Percentiles rank a stretch among this genome's conserved stretches.
These are phyloP conservation scores for Groenewaldozyma salmanticensis DNA, from an alignment of 805 yeast genomes.

Conservation along the genomic window DNA sequence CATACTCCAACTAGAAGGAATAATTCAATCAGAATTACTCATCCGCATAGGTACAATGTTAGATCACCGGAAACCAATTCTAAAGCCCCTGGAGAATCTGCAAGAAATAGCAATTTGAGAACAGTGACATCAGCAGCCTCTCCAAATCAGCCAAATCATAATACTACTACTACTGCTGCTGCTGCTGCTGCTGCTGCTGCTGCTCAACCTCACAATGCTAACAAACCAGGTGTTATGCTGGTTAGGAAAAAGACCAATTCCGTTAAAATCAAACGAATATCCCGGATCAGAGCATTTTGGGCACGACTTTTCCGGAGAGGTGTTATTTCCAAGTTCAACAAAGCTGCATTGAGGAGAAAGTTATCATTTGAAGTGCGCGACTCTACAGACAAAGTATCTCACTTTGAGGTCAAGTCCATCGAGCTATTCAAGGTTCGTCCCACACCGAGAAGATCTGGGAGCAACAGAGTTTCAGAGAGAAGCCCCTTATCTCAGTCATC, in stretches of 20 bases:
- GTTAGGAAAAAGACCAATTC: slow-evolving; percentile 8
- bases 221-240: slow-evolving; percentile 12
- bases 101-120: background rate
- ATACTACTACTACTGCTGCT: too few relatives aligned
- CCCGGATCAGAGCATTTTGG: slow-evolving; percentile 10
- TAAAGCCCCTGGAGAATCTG: too few relatives aligned
- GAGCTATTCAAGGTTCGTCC: slow-evolving; percentile 12
- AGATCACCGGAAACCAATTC: background rate
- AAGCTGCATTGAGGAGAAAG: slow-evolving; percentile 8
- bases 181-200: background rate
- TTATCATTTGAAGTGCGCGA: slow-evolving; percentile 14
- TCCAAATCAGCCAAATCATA: background rate
- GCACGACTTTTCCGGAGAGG: slow-evolving; percentile 8
- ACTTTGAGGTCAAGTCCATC: slow-evolving; percentile 8
- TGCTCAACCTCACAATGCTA: slow-evolving; percentile 2
- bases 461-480: background rate
- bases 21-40: background rate
- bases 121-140: background rate
- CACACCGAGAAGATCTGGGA: background rate
- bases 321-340: slow-evolving; percentile 5
- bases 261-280: slow-evolving; percentile 1
- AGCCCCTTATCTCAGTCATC: background rate
- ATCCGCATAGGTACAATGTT: background rate
- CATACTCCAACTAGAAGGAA: too few relatives aligned
- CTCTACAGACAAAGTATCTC: slow-evolving; percentile 5